Conservation (phyloP, 73 alveolate genomes). For the Paramecium pentaurelia region DNA sequence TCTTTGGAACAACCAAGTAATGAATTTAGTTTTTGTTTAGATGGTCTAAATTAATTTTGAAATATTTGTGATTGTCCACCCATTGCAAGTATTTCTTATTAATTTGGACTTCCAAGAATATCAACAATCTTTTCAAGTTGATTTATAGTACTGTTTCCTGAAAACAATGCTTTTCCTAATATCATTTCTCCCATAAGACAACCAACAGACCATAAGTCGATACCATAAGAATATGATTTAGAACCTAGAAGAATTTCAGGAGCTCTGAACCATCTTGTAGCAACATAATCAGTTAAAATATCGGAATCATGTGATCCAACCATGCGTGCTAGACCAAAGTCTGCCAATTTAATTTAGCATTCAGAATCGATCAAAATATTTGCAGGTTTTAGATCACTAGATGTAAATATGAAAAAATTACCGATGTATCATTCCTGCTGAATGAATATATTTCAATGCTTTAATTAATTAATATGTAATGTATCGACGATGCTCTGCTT, state of each 20-base stretch:
- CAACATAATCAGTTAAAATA: constrained; percentile 81
- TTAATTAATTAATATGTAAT: constrained; percentile 69
- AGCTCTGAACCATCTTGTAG: constrained; percentile 91
- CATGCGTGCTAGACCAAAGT: constrained; percentile 85
- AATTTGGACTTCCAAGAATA: constrained; percentile 76
- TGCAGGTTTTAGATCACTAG: constrained; percentile 84
- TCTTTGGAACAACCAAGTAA: neutral
- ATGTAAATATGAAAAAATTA: neutral
- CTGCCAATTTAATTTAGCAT: constrained; percentile 85
- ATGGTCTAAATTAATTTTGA: neutral
- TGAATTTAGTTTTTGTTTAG: neutral
- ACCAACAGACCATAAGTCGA: constrained; percentile 87
- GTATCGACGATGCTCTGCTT: constrained; percentile 72
- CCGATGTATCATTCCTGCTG: constrained; percentile 79
- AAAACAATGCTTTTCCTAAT: constrained; percentile 75
- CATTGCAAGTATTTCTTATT: neutral
- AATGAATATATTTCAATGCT: constrained; percentile 77
- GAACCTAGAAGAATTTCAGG: constrained; percentile 78
- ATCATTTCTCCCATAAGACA: constrained; percentile 85
- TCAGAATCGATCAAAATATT: constrained; percentile 83
- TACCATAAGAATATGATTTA: constrained; percentile 68
- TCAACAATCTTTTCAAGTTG: constrained; percentile 71
- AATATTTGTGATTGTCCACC: neutral
- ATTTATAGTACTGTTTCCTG: constrained; percentile 77
- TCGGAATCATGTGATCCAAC: constrained; percentile 49